Evolutionary conservation across 2,329 filamentous ascomycete species (phyloP).

Genomic region (Dactylellina haptotyla): DNA sequence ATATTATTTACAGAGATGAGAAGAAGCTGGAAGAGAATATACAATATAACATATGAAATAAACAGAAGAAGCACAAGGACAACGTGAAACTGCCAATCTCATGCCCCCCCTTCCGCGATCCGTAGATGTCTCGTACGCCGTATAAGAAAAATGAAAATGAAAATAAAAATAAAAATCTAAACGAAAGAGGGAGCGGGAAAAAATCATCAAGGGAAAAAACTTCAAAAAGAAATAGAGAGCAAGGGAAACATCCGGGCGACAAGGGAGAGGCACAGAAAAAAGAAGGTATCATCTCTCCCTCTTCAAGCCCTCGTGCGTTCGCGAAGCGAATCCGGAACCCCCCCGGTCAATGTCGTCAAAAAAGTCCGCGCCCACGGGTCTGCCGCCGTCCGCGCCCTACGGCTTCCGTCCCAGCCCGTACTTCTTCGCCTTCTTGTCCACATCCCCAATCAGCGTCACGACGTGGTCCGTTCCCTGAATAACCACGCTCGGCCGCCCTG

Average conservation of each 20-base stretch:
- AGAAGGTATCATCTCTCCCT: no score
- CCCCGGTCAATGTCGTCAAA: no score
- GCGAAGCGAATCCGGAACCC: conserved; percentile 30
- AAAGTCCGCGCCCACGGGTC: neutral
- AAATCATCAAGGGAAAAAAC: conserved; percentile 1
- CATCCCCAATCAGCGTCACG: conserved; percentile 83
- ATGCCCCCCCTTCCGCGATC: conserved; percentile 24
- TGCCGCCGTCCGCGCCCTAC: conserved; percentile 5
- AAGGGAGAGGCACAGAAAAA: no score
- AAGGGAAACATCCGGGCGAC: no score
- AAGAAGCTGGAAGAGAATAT: neutral
- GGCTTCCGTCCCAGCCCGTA: conserved; percentile 49
- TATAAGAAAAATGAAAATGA: conserved; percentile 22
- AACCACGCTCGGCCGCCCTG: conserved; percentile 90
- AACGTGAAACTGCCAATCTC: conserved; percentile 25
- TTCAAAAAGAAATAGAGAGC: conserved; percentile 6
- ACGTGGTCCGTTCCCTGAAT: conserved; percentile 83
- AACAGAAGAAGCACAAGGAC: conserved; percentile 14
- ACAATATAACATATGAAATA: neutral
- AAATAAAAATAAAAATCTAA: no score
- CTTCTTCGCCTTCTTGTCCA: conserved; percentile 71
- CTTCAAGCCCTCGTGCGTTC: conserved; percentile 28
- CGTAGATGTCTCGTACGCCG: conserved; percentile 54
- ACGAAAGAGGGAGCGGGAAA: neutral
- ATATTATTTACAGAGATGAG: conserved; percentile 45